Percentiles rank a stretch among this genome's conserved stretches.
phyloP scores from a whole-genome alignment of 192 early-diverging fungal species.

The Backusella mclennaniae region DNA sequence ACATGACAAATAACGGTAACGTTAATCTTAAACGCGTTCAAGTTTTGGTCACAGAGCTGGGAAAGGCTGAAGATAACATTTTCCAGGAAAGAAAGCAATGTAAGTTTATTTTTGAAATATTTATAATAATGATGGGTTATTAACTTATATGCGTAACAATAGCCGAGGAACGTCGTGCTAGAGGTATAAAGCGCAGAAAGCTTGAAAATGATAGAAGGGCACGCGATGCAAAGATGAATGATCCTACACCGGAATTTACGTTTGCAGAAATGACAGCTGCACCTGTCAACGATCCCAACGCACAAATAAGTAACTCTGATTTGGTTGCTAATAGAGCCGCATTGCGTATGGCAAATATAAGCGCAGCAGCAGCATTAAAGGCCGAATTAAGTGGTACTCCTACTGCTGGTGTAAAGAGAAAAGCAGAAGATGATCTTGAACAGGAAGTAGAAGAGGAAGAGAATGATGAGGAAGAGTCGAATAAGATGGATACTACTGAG shows the following conservation, averaged over 20 bases:
- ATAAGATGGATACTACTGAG: constrained; percentile 32
- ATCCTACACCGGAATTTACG: constrained; percentile 2
- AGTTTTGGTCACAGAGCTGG: constrained; percentile 79
- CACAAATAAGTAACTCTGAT: constrained; percentile 48
- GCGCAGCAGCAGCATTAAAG: constrained; percentile 65
- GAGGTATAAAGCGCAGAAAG: constrained; percentile 33
- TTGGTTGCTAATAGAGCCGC: constrained; percentile 42
- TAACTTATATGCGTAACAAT: neutral
- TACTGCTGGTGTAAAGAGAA: constrained; percentile 41
- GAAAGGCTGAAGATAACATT: constrained; percentile 76
- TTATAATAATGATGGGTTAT: neutral
- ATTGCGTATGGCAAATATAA: constrained; percentile 47
- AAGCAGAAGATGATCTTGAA: constrained; percentile 46
- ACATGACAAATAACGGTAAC: constrained; percentile 81
- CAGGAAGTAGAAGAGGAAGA: constrained; percentile 29
- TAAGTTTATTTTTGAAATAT: constrained; percentile 31
- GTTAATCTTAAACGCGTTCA: constrained; percentile 76
- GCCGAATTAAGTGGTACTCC: constrained; percentile 48
- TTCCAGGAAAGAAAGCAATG: constrained; percentile 67
- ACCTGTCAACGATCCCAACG: constrained; percentile 43
- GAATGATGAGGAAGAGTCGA: constrained; percentile 8
- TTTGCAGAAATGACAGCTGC: constrained; percentile 39
- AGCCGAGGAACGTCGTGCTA: constrained; percentile 34
- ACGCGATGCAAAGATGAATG: neutral
- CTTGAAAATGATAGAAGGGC: constrained; percentile 26